Percentiles rank a stretch among this genome's conserved stretches.
Conservation (phyloP, 306 rosid species). For the Glycine tomentella region DNA sequence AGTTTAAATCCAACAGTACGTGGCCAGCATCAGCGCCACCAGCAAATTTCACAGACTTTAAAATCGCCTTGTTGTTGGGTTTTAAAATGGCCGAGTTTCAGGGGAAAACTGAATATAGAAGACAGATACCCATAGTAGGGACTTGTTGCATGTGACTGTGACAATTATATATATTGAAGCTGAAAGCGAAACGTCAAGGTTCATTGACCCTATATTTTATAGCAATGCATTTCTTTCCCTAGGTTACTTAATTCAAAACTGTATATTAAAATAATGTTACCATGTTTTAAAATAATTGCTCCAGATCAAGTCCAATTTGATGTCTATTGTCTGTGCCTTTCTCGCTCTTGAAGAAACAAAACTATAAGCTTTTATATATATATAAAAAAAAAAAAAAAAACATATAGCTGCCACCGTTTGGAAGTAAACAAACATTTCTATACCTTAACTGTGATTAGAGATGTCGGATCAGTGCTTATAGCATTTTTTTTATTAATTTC, state of each 20-base stretch:
- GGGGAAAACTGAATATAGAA: slow-evolving; percentile 32
- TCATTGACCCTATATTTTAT: slow-evolving; percentile 48
- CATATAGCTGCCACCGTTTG: slow-evolving; percentile 30
- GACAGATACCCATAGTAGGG: slow-evolving; percentile 11
- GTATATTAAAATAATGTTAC: too few relatives aligned
- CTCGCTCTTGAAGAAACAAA: slow-evolving; percentile 32
- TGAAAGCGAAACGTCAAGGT: slow-evolving; percentile 44
- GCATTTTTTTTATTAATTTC: slow-evolving; percentile 9
- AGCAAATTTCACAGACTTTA: slow-evolving; percentile 10
- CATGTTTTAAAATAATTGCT: not conserved
- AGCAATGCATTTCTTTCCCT: slow-evolving; percentile 13
- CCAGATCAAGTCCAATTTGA: slow-evolving; percentile 30
- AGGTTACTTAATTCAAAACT: not conserved
- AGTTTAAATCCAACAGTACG: slow-evolving; percentile 17
- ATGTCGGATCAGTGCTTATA: slow-evolving; percentile 45
- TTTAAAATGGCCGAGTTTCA: slow-evolving; percentile 10
- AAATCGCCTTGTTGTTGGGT: slow-evolving; percentile 14
- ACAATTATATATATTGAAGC: slow-evolving; percentile 39
- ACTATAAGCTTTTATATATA: not conserved
- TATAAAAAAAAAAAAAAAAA: not conserved
- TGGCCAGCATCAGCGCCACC: slow-evolving; percentile 31
- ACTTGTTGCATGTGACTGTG: slow-evolving; percentile 51
- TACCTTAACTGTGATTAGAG: slow-evolving; percentile 37
- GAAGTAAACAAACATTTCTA: slow-evolving; percentile 35
- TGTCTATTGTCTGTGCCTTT: slow-evolving; percentile 4